Evolutionary conservation across 768 basidiomycete genomes (phyloP), one percentile per base, ranked within the genome.

Genomic region (Trametes meyenii): DNA sequence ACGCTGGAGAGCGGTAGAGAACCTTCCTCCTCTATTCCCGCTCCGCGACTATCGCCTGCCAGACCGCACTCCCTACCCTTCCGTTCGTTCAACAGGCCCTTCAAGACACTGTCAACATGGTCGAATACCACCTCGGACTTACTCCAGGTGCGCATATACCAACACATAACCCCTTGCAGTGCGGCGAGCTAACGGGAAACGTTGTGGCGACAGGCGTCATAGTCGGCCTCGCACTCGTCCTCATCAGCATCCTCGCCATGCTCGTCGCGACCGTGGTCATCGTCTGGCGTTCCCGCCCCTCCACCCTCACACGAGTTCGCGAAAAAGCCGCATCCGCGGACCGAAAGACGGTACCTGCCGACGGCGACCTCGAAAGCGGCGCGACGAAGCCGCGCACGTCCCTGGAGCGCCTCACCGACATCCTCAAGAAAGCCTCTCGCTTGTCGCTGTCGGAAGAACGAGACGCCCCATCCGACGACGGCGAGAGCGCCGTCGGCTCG

Each of bases 251-350:
- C 50, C 46, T 44, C 48, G 53, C 58, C 23, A 64, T 64, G 63
- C 58, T 64, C 36, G 58, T 39, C n/a, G 43, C 63, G n/a, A 64
- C 63, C 38, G 29, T 56, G 38, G 35, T 60, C 49, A 50, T 64
- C 40, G 54, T 64, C 49, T 64, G 58, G 58, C 63, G 63, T 44
- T 64, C 63, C 23, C 63, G 63, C 24, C 58, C 58, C 14, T 46
- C 63, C 24, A 55, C 61, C 1, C n/a, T 36, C 43, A 50, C 53
- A 24, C 53, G 53, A 35, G 26, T 53, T 12, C 58, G 50, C 7
- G 58, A 50, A 49, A 50, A 58, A 19, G 35, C 29, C 1, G 40
- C n/a, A 5, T n/a, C n/a, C n/a, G 49, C 26, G 13, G 26, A 23
- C 11, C 40, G 26, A 10, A 48, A 26, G 13, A n/a, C n/a, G n/a